Evolutionary conservation across 768 basidiomycete genomes (phyloP).

Genomic region (Inosperma sp.): DNA sequence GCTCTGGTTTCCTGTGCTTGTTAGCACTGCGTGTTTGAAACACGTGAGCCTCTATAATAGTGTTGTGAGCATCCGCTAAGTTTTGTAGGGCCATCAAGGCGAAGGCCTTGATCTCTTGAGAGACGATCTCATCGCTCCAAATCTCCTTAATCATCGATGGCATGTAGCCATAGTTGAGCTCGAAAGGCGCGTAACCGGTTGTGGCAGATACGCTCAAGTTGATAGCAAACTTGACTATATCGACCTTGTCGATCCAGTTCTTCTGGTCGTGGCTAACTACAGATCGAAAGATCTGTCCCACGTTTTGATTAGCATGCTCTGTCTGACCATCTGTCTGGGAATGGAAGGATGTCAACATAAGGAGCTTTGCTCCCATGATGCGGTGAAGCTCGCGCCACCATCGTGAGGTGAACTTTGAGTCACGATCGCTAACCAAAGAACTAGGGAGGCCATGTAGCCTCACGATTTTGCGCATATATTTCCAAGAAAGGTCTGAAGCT

Average conservation of each 20-base stretch:
- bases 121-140: not conserved
- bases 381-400: conserved; percentile 21
- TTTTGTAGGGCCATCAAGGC: conserved; percentile 6
- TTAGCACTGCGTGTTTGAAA: conserved; percentile 31
- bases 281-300: too few relatives aligned
- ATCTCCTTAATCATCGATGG: conserved; percentile 19
- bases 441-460: too few relatives aligned
- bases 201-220: conserved; percentile 15
- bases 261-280: too few relatives aligned
- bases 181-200: conserved; percentile 27
- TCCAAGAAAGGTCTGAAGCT: too few relatives aligned
- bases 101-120: conserved; percentile 10
- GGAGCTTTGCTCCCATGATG: too few relatives aligned
- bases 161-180: conserved; percentile 29
- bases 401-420: conserved; percentile 21
- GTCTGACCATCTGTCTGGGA: conserved; percentile 38
- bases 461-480: too few relatives aligned
- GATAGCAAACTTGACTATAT: conserved; percentile 32
- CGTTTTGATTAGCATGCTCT: conserved; percentile 23
- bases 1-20: conserved; percentile 11
- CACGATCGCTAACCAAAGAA: too few relatives aligned
- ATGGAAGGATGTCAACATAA: conserved; percentile 31
- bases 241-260: too few relatives aligned
- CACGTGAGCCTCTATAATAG: conserved; percentile 30
- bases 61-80: conserved; percentile 30